These are phyloP conservation scores for Quercus alba DNA, from an alignment of 306 rosid genomes.

Conservation along the genomic window DNA sequence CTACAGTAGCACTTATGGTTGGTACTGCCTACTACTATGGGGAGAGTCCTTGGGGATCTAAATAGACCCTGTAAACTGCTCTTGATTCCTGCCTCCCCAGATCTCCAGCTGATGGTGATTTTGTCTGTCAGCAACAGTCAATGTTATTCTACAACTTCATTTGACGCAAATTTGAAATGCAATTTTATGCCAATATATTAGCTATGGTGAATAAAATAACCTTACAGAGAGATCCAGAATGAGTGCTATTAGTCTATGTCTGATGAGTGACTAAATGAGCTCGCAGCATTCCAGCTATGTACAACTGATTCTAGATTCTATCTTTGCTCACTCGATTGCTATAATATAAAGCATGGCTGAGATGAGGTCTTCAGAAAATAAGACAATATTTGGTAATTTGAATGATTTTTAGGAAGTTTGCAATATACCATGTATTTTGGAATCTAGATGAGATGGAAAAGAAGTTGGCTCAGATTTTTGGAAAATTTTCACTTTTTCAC, in stretches of 20 bases:
- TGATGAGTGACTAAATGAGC: too few relatives aligned
- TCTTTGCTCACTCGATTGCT: too few relatives aligned
- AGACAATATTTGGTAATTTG: too few relatives aligned
- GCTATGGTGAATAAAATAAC: background rate
- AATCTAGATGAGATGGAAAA: too few relatives aligned
- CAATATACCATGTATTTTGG: too few relatives aligned
- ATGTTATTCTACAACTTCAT: background rate
- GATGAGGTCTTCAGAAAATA: too few relatives aligned
- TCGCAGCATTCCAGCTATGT: too few relatives aligned
- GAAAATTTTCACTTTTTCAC: too few relatives aligned
- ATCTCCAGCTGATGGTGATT: slow-evolving; percentile 3
- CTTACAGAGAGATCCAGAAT: background rate
- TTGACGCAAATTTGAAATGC: slow-evolving; percentile 8
- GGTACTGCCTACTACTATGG: slow-evolving; percentile 86
- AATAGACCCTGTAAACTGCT: slow-evolving; percentile 25
- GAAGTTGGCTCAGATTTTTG: too few relatives aligned
- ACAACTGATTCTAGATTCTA: too few relatives aligned
- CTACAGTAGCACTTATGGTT: slow-evolving; percentile 87
- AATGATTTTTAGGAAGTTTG: too few relatives aligned
- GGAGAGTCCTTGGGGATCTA: slow-evolving; percentile 69
- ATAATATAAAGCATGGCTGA: too few relatives aligned
- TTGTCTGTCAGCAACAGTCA: background rate
- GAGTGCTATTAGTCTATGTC: background rate
- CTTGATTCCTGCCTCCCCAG: background rate
- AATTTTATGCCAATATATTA: slow-evolving; percentile 2